phyloP scores from a whole-genome alignment of 2,329 filamentous ascomycete genomes.

The Aspergillus aculeatus region DNA sequence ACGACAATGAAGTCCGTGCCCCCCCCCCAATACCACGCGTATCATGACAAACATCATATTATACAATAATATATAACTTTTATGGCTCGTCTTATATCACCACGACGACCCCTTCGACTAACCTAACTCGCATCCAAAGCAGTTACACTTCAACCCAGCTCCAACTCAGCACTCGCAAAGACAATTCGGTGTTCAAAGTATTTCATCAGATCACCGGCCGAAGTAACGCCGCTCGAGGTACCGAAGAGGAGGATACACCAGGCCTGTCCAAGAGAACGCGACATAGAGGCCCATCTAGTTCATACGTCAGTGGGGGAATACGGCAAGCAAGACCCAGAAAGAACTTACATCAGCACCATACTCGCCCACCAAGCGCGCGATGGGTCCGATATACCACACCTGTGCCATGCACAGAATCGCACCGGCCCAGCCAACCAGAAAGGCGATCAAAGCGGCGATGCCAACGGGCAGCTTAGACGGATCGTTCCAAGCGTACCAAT shows the following conservation, averaged over 20 bases:
- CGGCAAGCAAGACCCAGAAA: neutral
- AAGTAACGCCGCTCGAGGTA: conserved; percentile 52
- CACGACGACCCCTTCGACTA: neutral
- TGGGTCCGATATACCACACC: conserved; percentile 66
- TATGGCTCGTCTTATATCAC: neutral
- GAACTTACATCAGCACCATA: conserved; percentile 57
- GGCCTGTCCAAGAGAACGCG: conserved; percentile 58
- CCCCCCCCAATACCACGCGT: too few species aligned
- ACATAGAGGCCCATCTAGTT: conserved; percentile 58
- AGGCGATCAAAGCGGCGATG: conserved; percentile 60
- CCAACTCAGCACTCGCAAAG: neutral
- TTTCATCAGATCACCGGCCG: conserved; percentile 38
- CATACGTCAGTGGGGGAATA: neutral
- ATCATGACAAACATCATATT: too few species aligned
- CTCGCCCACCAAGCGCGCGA: conserved; percentile 58
- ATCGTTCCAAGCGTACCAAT: conserved; percentile 63
- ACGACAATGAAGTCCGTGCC: too few species aligned
- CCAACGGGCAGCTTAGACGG: conserved; percentile 60
- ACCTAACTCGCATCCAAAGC: neutral
- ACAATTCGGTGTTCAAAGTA: neutral
- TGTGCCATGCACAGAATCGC: conserved; percentile 68
- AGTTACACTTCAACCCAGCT: neutral
- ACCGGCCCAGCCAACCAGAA: conserved; percentile 64
- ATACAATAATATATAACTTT: too few species aligned
- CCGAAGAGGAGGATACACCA: conserved; percentile 57